Evolutionary conservation across 2,329 filamentous ascomycete genomes (phyloP), one percentile per base, ranked within the genome.

Genomic region (Nectriaceae sp.): DNA sequence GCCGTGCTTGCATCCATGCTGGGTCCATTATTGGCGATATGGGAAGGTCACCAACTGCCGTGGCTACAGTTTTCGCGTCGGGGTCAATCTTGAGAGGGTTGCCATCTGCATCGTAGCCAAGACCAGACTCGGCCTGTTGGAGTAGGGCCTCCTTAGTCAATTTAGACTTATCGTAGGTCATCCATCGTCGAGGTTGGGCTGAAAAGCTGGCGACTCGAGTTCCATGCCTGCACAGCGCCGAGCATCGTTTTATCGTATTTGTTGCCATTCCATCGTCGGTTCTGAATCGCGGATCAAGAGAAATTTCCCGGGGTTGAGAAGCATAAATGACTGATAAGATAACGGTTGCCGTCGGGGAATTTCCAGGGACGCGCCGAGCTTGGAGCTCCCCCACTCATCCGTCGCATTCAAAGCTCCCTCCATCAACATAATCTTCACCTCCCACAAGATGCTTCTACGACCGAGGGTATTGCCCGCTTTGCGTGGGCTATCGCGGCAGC

Each of bases 11-110:
- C 54, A 76, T 72, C 67, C 76, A 83, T 2, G 58, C 56, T 4
- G 75, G 71, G 69, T 83, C 72, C 63, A 82, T 76, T 11, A 84
- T 44, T 2, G 80, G 80, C 3, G 80, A 83, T 8, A 80, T 64
- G 0, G 80, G 80, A 2, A 84, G 64, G 2, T 67, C 52, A 6
- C 79, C 78, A 0, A 65, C 66, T 0, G 69, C 65, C 0, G 79
- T 82, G 11, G 55, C 54, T 42, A 83, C 64, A 1, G 70, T 76
- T 54, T 78, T 78, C 1, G 57, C 61, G 2, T 67, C 56, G 0
- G 61, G 18, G 35, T 80, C 59, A 38, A 82, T 56, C 40, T 61
- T 61, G 22, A 73, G 56, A 2, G 52, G 52, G 13, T 61, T 55
- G 44, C 60, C 62, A 15, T 69, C 54, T 5, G 55, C 55, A 46